Evolutionary conservation across 306 rosid genomes (phyloP), one percentile per base, ranked within the genome.

Genomic region (Argentina anserina): DNA sequence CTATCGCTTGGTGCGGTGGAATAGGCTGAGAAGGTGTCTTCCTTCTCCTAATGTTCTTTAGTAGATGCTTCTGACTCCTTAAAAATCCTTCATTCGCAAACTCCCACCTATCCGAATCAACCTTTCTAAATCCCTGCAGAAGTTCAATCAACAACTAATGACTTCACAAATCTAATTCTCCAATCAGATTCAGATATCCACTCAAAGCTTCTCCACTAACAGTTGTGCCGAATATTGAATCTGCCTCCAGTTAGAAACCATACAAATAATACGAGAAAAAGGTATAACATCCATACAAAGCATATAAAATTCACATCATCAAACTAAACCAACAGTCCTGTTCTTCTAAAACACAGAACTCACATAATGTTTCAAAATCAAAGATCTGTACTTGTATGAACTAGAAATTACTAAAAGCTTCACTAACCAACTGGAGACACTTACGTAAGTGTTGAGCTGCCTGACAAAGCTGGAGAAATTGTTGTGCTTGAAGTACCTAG

Each of bases 381-480:
- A 52, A 70, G 40, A 15, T 25, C 40, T 15, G 29, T 34, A 70
- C 41, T 20, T 37, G 37, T 34, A 49, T 50, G 73, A 12, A n/a
- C 26, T 12, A 58, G 9, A 28, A 50, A 52, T 36, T 23, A 37
- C 37, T 4, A 33, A 70, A 70, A 20, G n/a, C 29, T 55, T 55
- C 15, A 70, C 65, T 25, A 53, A 70, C 75, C 75, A 11, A 41
- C 40, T 42, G 65, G 39, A 42, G 31, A 42, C 77, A 82, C 96
- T 87, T 84, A 93, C 98, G 52, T 90, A 90, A 78, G 97, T 93
- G 82, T 93, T 90, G 39, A 93, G 86, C 84, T 93, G 98, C 72
- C 98, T 83, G 34, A 93, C 96, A 81, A 93, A 93, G 84, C 97
- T 93, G 26, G 98, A 88, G 85, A 93, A 93, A 52, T 93, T 93